Base-by-base conservation (phyloP, 75 land plant genomes). In the Chamaecyparis obtusa region DNA sequence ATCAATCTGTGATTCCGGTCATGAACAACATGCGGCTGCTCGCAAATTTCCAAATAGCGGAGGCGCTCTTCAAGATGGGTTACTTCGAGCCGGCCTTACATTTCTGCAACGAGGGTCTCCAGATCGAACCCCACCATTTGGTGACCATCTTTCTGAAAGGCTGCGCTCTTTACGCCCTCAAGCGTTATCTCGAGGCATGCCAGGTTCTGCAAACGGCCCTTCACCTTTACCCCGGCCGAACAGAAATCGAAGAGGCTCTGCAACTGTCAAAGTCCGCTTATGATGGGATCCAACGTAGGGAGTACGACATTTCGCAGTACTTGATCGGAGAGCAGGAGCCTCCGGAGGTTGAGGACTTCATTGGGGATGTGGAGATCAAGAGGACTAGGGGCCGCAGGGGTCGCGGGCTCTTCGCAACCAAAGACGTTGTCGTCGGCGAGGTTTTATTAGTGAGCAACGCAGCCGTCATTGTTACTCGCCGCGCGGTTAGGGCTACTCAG, bases 371-470 rank as follows among this genome's bases (percentile, higher is more conserved):
- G 33, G 84, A 67, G 13, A 82, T 91, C 14, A 54, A 48, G 9
- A 84, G 35, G 7, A 87, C 82, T 1, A 77, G 51, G 13, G 56
- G 84, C 30, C 83, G 92, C 72, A 21, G 83, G 21, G 91, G 91
- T 9, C 88, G 91, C 0, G 92, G 92, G 27, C 88, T 91, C 14
- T 69, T 76, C 24, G n/a, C 87, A 11, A 87, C 91, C 4, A 24
- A 85, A 71, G 83, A 85, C 17, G 88, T 91, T 67, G 49, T n/a
- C 1, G 84, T 54, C 1, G 92, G 92, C n/a, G 86, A 91, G 16
- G 83, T 91, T 15, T 72, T 91, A 1, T 33, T 91, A 9, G 86
- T 89, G 39, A 86, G 88, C 78, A 91, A 91, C 75, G 91, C 88
- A 5, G 83, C 89, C 6, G 91, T 90, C 32, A 55, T 90, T 72